phyloP scores from a whole-genome alignment of 352 stramenopile species.

The Pythium chondricola region DNA sequence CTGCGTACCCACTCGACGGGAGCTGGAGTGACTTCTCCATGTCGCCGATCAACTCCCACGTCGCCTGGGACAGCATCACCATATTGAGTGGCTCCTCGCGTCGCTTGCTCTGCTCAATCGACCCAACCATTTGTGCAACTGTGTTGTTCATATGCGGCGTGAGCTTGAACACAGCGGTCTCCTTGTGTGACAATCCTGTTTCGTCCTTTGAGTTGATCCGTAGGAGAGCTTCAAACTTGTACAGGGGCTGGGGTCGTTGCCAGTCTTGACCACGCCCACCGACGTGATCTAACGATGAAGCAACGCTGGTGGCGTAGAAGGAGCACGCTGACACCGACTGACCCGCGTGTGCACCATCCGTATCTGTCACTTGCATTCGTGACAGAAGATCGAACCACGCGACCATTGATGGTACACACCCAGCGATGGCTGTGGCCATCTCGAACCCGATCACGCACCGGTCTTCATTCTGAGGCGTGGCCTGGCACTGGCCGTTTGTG shows the following conservation, averaged over 20 bases:
- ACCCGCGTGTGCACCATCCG: no score
- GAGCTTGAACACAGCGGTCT: no score
- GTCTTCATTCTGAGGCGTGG: constrained; percentile 11
- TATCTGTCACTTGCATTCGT: neutral
- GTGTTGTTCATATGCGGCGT: neutral
- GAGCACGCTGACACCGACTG: constrained; percentile 15
- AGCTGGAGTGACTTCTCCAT: constrained; percentile 20
- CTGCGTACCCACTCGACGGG: neutral
- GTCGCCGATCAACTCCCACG: constrained; percentile 51
- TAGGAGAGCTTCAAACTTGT: no score
- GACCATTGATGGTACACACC: constrained; percentile 11
- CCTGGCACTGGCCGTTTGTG: constrained; percentile 1
- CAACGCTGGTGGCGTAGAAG: constrained; percentile 1
- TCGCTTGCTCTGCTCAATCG: constrained; percentile 23
- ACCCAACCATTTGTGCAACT: constrained; percentile 31
- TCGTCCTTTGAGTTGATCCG: no score
- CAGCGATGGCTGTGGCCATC: constrained; percentile 1
- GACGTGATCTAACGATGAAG: constrained; percentile 1
- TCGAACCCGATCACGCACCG: constrained; percentile 6
- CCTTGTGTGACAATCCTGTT: no score
- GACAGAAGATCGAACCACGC: constrained; percentile 2
- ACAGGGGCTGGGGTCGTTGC: constrained; percentile 6
- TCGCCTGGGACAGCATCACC: constrained; percentile 40
- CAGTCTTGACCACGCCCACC: neutral
- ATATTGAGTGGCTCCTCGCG: constrained; percentile 29